A percentile compares a stretch with the other conserved stretches of the same genome.
phyloP scores from a whole-genome alignment of 768 basidiomycete genomes.

The Tylopilus subfusipes region DNA sequence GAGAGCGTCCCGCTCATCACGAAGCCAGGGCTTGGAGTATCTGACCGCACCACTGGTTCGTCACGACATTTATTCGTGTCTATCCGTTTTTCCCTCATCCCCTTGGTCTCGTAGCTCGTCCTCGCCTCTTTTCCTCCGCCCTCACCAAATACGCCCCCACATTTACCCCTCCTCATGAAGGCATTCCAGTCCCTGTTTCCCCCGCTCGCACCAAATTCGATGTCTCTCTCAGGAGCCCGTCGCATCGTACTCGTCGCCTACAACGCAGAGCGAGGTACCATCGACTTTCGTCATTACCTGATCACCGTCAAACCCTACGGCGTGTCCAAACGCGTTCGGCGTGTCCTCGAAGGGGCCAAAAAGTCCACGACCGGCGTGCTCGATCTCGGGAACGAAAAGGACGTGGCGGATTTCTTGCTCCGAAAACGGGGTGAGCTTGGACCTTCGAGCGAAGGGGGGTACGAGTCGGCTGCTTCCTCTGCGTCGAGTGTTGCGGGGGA shows the following conservation, averaged over 20 bases:
- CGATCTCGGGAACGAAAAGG: conserved; percentile 85
- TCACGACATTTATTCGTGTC: conserved; percentile 5
- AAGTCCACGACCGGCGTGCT: conserved; percentile 45
- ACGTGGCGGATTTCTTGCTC: conserved; percentile 93
- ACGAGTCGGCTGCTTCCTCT: conserved; percentile 79
- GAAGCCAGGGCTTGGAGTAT: conserved; percentile 84
- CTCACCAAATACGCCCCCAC: conserved; percentile 70
- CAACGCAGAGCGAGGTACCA: conserved; percentile 77
- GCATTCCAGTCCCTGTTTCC: conserved; percentile 97
- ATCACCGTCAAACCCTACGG: conserved; percentile 96
- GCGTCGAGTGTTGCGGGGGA: conserved; percentile 82
- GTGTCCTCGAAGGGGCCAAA: conserved; percentile 67
- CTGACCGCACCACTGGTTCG: conserved; percentile 87
- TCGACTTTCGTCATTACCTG: conserved; percentile 92
- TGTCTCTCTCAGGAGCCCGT: conserved; percentile 84
- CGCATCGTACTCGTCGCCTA: conserved; percentile 93
- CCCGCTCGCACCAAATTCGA: conserved; percentile 76
- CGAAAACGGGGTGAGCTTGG: conserved; percentile 60
- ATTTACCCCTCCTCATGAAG: conserved; percentile 90
- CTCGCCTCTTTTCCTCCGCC: conserved; percentile 82
- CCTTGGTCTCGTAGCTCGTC: conserved; percentile 54
- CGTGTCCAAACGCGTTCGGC: conserved; percentile 86
- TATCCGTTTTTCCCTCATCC: background rate
- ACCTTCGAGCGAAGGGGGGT: conserved; percentile 57
- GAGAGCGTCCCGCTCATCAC: conserved; percentile 59